Base-by-base conservation (phyloP, 2,329 filamentous ascomycete genomes). In the Hymenoscyphus fraxineus region DNA sequence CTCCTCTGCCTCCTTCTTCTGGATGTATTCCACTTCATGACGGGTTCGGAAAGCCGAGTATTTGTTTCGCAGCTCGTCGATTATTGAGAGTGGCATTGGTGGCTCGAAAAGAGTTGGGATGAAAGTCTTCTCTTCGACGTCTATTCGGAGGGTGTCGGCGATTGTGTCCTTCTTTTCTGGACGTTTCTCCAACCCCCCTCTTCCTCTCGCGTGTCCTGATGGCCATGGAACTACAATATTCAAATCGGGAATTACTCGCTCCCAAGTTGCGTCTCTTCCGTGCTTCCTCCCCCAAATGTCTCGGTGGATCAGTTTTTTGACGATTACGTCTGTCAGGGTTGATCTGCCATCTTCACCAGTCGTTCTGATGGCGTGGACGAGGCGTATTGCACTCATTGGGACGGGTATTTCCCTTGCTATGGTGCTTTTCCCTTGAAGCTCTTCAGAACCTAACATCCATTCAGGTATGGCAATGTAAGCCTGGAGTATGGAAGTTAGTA, bases 11-110 rank as follows among this genome's bases (percentile, higher is more conserved):
- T 86, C 81, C 81, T 88, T 89, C 77, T 81, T 79, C 69, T 81
- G 81, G 61, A 93, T 77, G 75, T 89, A 96, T 76, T 89, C 89
- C 57, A 84, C 80, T 68, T 93, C 90, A 79, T 96, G 92, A 58
- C 91, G 83, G 61, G 88, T 92, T 73, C 93, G 84, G 85, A 93
- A 95, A 72, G 84, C 86, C 71, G 88, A 91, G 83, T 88, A 96
- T 75, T 88, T 89, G 80, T 90, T 89, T 74, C 93, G 85, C 74
- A 98, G 82, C 81, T 98, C 94, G 76, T 97, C 88, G 69, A 96
- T 83, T 44, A 97, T 84, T n/a, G 78, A 79, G 38, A 82, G 78
- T 5, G 94, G 93, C 83, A 97, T 92, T 15, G 94, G 94, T 32
- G 90, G 84, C 16, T 84, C 81, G 35, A 93, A 80, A 31, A 98